These are phyloP conservation scores for Blastobotrys capitulatus DNA, from an alignment of 1,139 yeast genomes.

Conservation along the genomic window DNA sequence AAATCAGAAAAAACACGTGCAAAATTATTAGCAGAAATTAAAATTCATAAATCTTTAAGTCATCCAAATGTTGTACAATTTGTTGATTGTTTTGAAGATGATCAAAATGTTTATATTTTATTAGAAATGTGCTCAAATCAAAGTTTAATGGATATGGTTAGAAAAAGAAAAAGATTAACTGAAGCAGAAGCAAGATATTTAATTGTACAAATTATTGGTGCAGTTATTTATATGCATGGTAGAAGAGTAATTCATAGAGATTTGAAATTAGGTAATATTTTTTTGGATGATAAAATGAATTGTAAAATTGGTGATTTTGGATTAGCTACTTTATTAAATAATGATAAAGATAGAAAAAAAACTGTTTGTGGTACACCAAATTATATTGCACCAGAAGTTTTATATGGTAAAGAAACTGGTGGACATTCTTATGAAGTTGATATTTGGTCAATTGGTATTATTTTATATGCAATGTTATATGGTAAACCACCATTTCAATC, in stretches of 20 bases:
- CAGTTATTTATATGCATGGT: conserved; percentile 84
- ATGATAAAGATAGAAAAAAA: conserved; percentile 67
- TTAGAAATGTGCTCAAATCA: conserved; percentile 83
- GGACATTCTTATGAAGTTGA: conserved; percentile 96
- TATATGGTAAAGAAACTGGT: conserved; percentile 82
- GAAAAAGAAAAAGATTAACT: conserved; percentile 71
- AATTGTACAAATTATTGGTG: conserved; percentile 91
- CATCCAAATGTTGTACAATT: conserved; percentile 91
- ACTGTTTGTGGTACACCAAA: conserved; percentile 98
- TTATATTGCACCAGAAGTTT: conserved; percentile 95
- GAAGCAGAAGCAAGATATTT: conserved; percentile 91
- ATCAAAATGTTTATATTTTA: conserved; percentile 83
- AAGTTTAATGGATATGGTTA: conserved; percentile 82
- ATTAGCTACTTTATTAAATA: conserved; percentile 78
- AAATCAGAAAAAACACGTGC: conserved; percentile 87
- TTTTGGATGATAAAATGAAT: conserved; percentile 88
- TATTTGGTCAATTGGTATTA: conserved; percentile 92
- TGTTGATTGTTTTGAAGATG: conserved; percentile 93
- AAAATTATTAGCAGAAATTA: conserved; percentile 81
- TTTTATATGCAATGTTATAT: conserved; percentile 82
- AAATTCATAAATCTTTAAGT: conserved; percentile 84
- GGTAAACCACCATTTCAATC: conserved; percentile 99
- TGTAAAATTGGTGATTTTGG: conserved; percentile 96
- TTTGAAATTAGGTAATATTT: conserved; percentile 87
- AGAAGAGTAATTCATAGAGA: conserved; percentile 95